Percentiles rank a stretch among this genome's conserved stretches.
Conservation (phyloP, 495 filamentous ascomycete species). For the Usnea hakonensis region DNA sequence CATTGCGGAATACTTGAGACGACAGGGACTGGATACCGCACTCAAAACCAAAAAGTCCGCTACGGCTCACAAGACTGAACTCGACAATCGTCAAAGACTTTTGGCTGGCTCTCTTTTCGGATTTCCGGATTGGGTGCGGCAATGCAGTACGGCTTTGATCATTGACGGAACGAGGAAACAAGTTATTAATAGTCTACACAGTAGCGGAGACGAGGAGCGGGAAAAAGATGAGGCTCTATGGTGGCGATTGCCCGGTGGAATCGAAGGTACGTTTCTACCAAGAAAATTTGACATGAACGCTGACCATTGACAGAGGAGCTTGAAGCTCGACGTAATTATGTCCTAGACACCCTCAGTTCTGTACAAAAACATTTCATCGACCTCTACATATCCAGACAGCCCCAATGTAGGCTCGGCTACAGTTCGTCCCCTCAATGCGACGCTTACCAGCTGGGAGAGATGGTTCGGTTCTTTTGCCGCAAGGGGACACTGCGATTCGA, state of each 20-base stretch:
- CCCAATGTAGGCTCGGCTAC: slow-evolving; percentile 66
- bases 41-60: slow-evolving; percentile 29
- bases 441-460: slow-evolving; percentile 79
- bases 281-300: neutral
- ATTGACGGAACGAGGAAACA: slow-evolving; percentile 58
- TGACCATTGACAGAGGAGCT: slow-evolving; percentile 53
- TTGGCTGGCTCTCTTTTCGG: slow-evolving; percentile 53
- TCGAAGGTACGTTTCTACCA: slow-evolving; percentile 54
- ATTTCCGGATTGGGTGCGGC: slow-evolving; percentile 43
- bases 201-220: slow-evolving; percentile 33
- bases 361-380: slow-evolving; percentile 64
- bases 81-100: slow-evolving; percentile 54
- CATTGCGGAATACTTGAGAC: slow-evolving; percentile 39
- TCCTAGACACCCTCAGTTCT: slow-evolving; percentile 69
- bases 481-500: slow-evolving; percentile 35
- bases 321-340: slow-evolving; percentile 56
- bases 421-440: slow-evolving; percentile 70
- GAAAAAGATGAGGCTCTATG: slow-evolving; percentile 47
- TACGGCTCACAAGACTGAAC: slow-evolving; percentile 39
- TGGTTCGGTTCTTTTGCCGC: slow-evolving; percentile 65
- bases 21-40: slow-evolving; percentile 25
- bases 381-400: slow-evolving; percentile 52
- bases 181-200: slow-evolving; percentile 36
- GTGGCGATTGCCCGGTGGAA: slow-evolving; percentile 62
- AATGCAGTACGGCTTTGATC: slow-evolving; percentile 53